A percentile compares a stretch with the other conserved stretches of the same genome.
Conservation (phyloP, 2,329 filamentous ascomycete genomes). For the Fusarium kyushuense region DNA sequence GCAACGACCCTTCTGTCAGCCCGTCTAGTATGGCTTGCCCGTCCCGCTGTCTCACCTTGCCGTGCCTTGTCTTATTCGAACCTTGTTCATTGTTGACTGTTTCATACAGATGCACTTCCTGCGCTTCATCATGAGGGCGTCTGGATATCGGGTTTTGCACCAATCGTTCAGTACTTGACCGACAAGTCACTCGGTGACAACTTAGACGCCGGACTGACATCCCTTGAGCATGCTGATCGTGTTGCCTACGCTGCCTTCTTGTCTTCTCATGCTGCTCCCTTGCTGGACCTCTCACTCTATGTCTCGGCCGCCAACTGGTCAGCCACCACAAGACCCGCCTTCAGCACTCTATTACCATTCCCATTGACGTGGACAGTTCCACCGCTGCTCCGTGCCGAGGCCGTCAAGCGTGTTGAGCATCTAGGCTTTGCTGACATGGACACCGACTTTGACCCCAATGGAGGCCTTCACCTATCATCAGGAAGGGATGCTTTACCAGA, state of each 20-base stretch:
- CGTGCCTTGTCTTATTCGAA: conserved; percentile 14
- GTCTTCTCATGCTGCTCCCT: conserved; percentile 77
- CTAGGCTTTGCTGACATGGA: conserved; percentile 77
- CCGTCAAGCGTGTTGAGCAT: conserved; percentile 76
- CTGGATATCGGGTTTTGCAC: conserved; percentile 71
- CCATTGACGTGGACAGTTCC: conserved; percentile 90
- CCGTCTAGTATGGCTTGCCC: conserved; percentile 71
- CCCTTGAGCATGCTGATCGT: conserved; percentile 59
- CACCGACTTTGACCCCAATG: conserved; percentile 63
- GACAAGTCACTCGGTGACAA: conserved; percentile 51
- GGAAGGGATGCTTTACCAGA: conserved; percentile 56
- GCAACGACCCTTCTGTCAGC: conserved; percentile 77
- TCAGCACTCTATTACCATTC: conserved; percentile 83
- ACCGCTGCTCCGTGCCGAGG: conserved; percentile 75
- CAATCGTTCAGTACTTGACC: conserved; percentile 70
- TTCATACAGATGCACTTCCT: conserved; percentile 64
- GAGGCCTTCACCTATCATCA: conserved; percentile 53
- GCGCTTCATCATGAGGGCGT: conserved; percentile 63
- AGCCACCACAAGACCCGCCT: conserved; percentile 80
- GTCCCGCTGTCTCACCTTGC: conserved; percentile 14
- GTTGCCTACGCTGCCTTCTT: conserved; percentile 76
- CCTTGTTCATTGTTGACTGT: conserved; percentile 42
- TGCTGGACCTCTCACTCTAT: conserved; percentile 89
- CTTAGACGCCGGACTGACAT: conserved; percentile 56
- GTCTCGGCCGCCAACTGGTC: conserved; percentile 91